Conservation (phyloP, 331 rosid species). For the Dryas integrifolia region DNA sequence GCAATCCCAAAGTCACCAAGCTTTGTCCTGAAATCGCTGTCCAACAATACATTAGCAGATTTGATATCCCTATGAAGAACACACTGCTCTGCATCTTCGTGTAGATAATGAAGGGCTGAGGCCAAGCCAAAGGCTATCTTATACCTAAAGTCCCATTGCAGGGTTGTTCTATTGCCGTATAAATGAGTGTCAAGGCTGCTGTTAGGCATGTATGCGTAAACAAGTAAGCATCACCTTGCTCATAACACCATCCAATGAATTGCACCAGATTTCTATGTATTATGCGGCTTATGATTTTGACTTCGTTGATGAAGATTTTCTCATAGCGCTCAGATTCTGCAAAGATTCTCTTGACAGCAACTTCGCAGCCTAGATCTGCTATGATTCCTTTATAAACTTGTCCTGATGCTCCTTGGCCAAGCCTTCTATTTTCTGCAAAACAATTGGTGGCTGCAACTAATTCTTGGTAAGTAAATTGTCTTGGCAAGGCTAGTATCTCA, state of each 20-base stretch:
- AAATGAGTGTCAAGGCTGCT: too few species aligned
- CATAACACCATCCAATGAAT: too few species aligned
- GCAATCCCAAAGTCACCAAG: conserved; percentile 15
- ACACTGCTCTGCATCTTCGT: neutral
- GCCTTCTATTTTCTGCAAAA: neutral
- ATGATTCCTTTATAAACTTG: neutral
- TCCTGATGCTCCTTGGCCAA: conserved; percentile 2
- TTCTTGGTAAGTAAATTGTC: neutral
- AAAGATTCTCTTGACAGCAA: neutral
- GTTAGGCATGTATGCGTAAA: too few species aligned
- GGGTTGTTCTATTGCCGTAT: neutral
- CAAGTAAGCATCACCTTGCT: too few species aligned
- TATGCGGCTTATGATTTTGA: conserved; percentile 35
- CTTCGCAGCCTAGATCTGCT: neutral
- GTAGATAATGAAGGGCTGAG: neutral
- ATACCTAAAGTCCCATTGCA: neutral
- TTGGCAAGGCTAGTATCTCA: neutral
- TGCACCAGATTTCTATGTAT: too few species aligned
- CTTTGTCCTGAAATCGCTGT: neutral
- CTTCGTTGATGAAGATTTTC: conserved; percentile 32
- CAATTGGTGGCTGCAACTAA: neutral
- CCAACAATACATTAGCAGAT: neutral
- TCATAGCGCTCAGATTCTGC: neutral
- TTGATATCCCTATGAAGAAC: neutral
- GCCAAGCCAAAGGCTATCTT: neutral